Percentiles rank a stretch among this genome's conserved stretches.
These are phyloP conservation scores for Ceratocystis variospora DNA, from an alignment of 2,329 filamentous ascomycete genomes.

Conservation along the genomic window DNA sequence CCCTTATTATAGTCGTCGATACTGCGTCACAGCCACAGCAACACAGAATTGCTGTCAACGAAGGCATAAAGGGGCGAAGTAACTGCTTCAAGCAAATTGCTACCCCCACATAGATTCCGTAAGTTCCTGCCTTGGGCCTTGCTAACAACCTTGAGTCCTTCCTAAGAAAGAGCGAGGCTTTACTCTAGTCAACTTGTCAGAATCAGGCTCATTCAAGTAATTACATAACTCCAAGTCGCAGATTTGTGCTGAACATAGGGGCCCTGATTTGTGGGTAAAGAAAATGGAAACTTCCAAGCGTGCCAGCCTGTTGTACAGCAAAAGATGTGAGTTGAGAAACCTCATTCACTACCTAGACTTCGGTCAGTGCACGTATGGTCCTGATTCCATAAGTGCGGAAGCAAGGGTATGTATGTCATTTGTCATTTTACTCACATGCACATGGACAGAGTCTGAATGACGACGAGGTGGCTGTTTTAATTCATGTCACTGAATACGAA, in stretches of 20 bases:
- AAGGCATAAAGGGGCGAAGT: background rate
- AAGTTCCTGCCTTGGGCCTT: background rate
- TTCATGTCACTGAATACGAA: background rate
- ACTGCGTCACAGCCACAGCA: background rate
- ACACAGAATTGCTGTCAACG: background rate
- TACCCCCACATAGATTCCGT: background rate
- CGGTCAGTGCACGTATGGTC: background rate
- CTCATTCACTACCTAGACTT: background rate
- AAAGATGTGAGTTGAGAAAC: background rate
- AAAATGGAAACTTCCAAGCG: too few species aligned
- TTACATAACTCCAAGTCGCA: background rate
- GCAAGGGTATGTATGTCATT: background rate
- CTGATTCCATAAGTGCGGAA: background rate
- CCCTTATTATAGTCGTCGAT: background rate
- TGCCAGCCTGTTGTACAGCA: background rate
- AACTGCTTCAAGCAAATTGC: background rate
- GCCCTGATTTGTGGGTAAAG: background rate
- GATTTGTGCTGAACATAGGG: background rate
- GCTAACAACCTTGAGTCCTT: background rate
- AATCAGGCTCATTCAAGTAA: background rate
- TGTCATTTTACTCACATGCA: background rate
- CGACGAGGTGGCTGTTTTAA: background rate
- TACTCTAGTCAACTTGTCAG: background rate
- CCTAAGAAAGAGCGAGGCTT: background rate
- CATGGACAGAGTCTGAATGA: background rate